phyloP scores from a whole-genome alignment of 192 early-diverging fungal genomes.

The Coemansia asiatica region DNA sequence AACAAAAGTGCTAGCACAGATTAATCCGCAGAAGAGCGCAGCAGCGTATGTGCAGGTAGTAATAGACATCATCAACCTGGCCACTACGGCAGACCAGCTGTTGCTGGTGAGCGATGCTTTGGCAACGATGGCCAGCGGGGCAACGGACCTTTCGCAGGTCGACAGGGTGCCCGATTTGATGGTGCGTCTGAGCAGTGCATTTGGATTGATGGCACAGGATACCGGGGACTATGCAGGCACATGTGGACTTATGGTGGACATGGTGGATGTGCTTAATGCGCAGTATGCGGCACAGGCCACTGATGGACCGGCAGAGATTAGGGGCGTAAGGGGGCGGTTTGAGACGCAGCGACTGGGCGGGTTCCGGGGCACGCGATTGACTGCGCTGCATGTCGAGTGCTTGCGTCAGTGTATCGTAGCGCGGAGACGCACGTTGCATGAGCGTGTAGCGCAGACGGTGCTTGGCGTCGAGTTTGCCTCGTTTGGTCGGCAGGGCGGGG shows the following conservation, averaged over 20 bases:
- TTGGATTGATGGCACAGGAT: background rate
- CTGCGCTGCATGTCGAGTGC: conserved; percentile 44
- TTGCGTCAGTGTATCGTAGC: conserved; percentile 36
- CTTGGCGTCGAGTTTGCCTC: conserved; percentile 21
- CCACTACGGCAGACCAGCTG: conserved; percentile 13
- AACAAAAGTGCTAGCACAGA: background rate
- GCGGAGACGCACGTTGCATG: conserved; percentile 17
- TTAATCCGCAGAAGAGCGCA: conserved; percentile 1
- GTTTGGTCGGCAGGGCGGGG: conserved; percentile 15
- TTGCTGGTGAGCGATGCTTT: conserved; percentile 11
- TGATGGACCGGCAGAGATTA: background rate
- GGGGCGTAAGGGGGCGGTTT: background rate
- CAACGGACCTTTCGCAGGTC: conserved; percentile 19
- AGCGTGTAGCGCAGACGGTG: conserved; percentile 13
- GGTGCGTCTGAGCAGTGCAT: conserved; percentile 19
- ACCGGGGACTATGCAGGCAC: conserved; percentile 4
- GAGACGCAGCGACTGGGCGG: conserved; percentile 11
- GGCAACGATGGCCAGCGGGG: background rate
- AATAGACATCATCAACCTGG: conserved; percentile 26
- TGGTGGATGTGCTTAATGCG: conserved; percentile 24
- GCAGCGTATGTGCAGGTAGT: conserved; percentile 30
- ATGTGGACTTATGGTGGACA: conserved; percentile 16
- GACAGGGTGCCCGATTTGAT: conserved; percentile 20
- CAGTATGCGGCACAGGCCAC: conserved; percentile 17
- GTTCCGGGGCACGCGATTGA: conserved; percentile 33